Base-by-base conservation (phyloP, 352 stramenopile species). In the Salisapilia sapeloensis region DNA sequence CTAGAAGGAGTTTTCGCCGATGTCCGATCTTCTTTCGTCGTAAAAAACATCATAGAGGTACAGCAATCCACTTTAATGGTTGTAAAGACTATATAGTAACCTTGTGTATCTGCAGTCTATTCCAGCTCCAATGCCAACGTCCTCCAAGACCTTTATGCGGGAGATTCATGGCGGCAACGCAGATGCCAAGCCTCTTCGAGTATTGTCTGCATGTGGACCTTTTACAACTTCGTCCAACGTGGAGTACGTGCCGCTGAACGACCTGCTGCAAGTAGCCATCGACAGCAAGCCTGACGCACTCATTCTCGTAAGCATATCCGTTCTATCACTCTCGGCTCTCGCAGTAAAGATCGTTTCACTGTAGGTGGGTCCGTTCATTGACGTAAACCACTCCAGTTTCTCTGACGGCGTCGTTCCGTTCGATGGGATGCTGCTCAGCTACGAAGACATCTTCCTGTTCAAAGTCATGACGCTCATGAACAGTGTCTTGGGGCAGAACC, bases 211-310 rank as follows among this genome's bases (percentile, higher is more conserved):
- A 6, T 89, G 74, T 27, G 94, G 94, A 1, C 94, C 94, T 4
- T 99, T 96, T 56, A 97, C 92, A 2, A 96, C 91, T 4, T 74
- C 56, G 13, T 80, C 92, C 48, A 95, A 95, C 51, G 74, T 97
- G 12, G 56, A 93, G 17, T 99, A 97, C 50, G 50, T 93, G 24
- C 94, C 94, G 8, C 60, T 98, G 29, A 71, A 92, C 26, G 93
- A 99, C 61, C 55, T 98, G 3, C 48, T 99, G 12, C 56, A 65
- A 16, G 56, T 85, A 17, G 54, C 64, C 4, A 62, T 66, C 6
- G 55, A 82, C 39, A 58, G 91, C 18, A 80, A 79, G 35, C 92
- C 93, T 1, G 85, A 98, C 53, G 86, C 98, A 14, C 67, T 98
- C 10, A 59, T 99, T 32, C 52, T 99, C 15, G 74, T 87, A 51